These are phyloP conservation scores for Escovopsis sp. DNA, from an alignment of 2,329 filamentous ascomycete genomes.

Conservation along the genomic window DNA sequence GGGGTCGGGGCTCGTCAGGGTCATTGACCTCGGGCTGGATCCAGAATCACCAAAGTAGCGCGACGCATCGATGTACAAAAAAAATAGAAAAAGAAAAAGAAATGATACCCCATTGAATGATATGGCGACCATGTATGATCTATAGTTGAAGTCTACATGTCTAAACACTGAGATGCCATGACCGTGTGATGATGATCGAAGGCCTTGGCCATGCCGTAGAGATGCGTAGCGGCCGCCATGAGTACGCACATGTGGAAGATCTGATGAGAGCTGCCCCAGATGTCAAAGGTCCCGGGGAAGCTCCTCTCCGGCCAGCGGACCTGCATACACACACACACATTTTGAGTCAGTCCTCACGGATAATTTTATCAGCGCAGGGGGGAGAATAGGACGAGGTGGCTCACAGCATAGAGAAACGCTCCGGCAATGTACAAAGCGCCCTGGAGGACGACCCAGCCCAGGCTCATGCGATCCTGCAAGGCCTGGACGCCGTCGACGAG, in stretches of 20 bases:
- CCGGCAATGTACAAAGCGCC: constrained; percentile 76
- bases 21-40: constrained; percentile 49
- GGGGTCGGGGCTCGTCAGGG: constrained; percentile 50
- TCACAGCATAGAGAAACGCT: constrained; percentile 70
- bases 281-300: constrained; percentile 68
- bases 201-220: constrained; percentile 66
- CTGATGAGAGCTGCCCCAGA: constrained; percentile 88
- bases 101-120: background rate
- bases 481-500: constrained; percentile 49
- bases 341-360: no score
- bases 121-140: background rate
- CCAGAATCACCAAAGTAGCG: constrained; percentile 1
- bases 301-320: constrained; percentile 70
- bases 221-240: constrained; percentile 64
- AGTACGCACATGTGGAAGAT: constrained; percentile 89
- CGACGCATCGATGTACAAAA: constrained; percentile 2
- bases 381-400: constrained; percentile 14
- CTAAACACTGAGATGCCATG: constrained; percentile 35
- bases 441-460: constrained; percentile 68
- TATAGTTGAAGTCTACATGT: constrained; percentile 1
- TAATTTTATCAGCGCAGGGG: no score
- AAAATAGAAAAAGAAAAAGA: constrained; percentile 1
- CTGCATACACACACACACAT: constrained; percentile 20
- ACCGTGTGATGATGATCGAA: constrained; percentile 71
- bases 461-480: constrained; percentile 59